These are phyloP conservation scores for Suillus paluster DNA, from an alignment of 768 basidiomycete genomes.

Conservation along the genomic window DNA sequence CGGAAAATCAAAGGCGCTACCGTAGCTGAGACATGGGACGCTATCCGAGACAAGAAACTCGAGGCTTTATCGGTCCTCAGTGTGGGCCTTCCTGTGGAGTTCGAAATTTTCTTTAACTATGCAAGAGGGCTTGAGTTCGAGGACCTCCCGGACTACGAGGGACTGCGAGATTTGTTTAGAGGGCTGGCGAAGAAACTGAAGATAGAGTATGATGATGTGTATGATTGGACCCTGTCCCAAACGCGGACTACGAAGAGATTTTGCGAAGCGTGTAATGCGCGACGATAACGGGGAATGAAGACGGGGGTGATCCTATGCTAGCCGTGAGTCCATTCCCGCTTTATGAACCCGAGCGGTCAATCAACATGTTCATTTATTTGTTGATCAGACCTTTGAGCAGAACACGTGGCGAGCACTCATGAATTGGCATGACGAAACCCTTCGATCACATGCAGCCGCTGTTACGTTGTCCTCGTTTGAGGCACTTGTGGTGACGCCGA, in stretches of 20 bases:
- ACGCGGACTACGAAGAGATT: conserved; percentile 32
- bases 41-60: conserved; percentile 76
- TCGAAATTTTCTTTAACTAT: conserved; percentile 79
- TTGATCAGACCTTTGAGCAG: conserved; percentile 2
- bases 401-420: background rate
- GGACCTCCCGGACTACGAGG: conserved; percentile 88
- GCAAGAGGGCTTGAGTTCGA: conserved; percentile 84
- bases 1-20: conserved; percentile 70
- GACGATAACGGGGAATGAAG: background rate
- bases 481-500: conserved; percentile 5
- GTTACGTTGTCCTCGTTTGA: conserved; percentile 8
- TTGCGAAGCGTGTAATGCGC: conserved; percentile 38
- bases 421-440: background rate
- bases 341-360: background rate
- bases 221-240: conserved; percentile 35
- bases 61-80: conserved; percentile 70
- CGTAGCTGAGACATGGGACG: conserved; percentile 73
- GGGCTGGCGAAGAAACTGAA: conserved; percentile 19
- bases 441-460: background rate
- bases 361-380: conserved; percentile 3
- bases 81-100: conserved; percentile 78
- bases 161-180: conserved; percentile 72
- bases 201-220: conserved; percentile 51
- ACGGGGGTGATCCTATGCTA: background rate
- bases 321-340: background rate